Percentiles rank a stretch among this genome's conserved stretches.
Conservation (phyloP, 139 green algal species). For the Volvox africanus region DNA sequence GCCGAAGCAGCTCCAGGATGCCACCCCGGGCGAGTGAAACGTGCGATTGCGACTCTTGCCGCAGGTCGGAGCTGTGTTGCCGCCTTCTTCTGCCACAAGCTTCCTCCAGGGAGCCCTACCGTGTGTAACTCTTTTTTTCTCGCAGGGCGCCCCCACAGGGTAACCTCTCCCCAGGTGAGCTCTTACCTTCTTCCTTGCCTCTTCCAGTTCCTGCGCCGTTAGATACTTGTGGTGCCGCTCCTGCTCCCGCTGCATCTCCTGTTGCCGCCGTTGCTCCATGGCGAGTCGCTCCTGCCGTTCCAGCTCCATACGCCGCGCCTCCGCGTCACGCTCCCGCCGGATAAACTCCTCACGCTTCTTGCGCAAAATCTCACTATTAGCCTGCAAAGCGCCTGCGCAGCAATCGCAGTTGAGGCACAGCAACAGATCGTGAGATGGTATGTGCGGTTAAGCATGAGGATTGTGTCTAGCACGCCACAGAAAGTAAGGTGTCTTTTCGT, state of each 20-base stretch:
- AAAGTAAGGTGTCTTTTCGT: too few relatives aligned
- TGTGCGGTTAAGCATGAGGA: too few relatives aligned
- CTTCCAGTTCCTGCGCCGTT: conserved; percentile 61
- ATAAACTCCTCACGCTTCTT: conserved; percentile 71
- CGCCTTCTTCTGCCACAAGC: too few relatives aligned
- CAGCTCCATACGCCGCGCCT: conserved; percentile 43
- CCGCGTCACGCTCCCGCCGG: conserved; percentile 57
- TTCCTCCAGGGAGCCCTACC: too few relatives aligned
- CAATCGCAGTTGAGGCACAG: too few relatives aligned
- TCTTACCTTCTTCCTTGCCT: conserved; percentile 63
- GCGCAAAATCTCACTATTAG: conserved; percentile 61
- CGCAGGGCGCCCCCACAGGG: neutral
- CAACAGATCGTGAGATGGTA: too few relatives aligned
- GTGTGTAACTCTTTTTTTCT: neutral
- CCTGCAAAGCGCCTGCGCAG: conserved; percentile 59
- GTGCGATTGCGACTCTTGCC: too few relatives aligned
- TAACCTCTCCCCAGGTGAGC: neutral
- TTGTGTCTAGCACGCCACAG: too few relatives aligned
- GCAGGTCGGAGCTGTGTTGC: too few relatives aligned
- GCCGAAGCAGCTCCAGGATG: too few relatives aligned
- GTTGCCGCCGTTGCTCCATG: conserved; percentile 47
- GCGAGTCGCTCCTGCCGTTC: conserved; percentile 41
- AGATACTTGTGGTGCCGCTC: conserved; percentile 70
- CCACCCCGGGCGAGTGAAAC: too few relatives aligned
- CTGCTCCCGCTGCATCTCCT: conserved; percentile 53